Percentiles rank a stretch among this genome's conserved stretches.
These are phyloP conservation scores for Trypethelium eluteriae DNA, from an alignment of 495 filamentous ascomycete genomes.

Conservation along the genomic window DNA sequence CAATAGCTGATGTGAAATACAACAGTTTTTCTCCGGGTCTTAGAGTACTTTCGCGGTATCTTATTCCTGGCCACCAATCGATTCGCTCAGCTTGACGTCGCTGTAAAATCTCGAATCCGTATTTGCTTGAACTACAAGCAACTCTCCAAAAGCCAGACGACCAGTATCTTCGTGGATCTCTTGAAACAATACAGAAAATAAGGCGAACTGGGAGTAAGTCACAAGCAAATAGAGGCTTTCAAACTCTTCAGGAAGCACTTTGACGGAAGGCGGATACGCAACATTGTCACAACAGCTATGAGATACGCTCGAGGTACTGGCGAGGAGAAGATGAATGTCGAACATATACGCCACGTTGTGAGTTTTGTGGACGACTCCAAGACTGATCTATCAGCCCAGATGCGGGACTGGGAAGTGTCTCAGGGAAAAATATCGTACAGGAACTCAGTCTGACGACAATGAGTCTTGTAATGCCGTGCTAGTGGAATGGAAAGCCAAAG, in stretches of 20 bases:
- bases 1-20: background rate
- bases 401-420: constrained; percentile 3
- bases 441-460: too few species aligned
- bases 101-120: constrained; percentile 13
- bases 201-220: constrained; percentile 8
- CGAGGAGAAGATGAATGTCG: background rate
- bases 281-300: constrained; percentile 29
- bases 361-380: constrained; percentile 1
- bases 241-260: constrained; percentile 14
- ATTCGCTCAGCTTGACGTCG: constrained; percentile 25
- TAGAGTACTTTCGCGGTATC: constrained; percentile 52
- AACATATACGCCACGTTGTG: background rate
- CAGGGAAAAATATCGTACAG: constrained; percentile 5
- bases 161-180: constrained; percentile 25
- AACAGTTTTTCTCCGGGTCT: constrained; percentile 33
- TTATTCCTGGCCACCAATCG: constrained; percentile 51
- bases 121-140: constrained; percentile 21
- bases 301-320: constrained; percentile 16
- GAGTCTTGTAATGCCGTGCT: too few species aligned
- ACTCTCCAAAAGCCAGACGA: constrained; percentile 24
- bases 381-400: background rate
- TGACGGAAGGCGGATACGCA: constrained; percentile 36
- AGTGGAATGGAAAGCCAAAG: too few species aligned
- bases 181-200: constrained; percentile 20
- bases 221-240: background rate